These are phyloP conservation scores for Begonia peltatifolia DNA, from an alignment of 306 rosid genomes.

Conservation along the genomic window DNA sequence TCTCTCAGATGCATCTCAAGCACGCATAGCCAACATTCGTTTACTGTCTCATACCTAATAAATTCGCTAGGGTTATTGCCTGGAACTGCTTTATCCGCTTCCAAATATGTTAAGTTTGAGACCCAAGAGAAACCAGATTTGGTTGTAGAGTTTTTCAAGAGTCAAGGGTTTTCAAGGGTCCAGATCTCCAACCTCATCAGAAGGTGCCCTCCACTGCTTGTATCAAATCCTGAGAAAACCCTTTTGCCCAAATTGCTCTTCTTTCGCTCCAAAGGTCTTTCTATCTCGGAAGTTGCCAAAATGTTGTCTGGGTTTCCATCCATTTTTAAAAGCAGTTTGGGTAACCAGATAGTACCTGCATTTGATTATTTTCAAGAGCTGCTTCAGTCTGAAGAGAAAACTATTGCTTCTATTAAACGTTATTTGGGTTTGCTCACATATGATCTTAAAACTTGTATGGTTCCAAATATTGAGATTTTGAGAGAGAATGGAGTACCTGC, in stretches of 20 bases:
- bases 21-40: constrained; percentile 1
- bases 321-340: constrained; percentile 13
- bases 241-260: constrained; percentile 30
- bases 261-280: constrained; percentile 23
- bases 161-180: constrained; percentile 16
- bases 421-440: neutral
- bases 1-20: constrained; percentile 2
- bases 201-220: constrained; percentile 6
- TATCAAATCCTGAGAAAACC: constrained; percentile 14
- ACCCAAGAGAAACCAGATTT: constrained; percentile 2
- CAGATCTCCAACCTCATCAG: constrained; percentile 13
- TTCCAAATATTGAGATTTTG: constrained; percentile 16
- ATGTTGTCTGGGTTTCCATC: neutral
- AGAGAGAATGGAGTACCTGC: constrained; percentile 17
- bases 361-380: constrained; percentile 15
- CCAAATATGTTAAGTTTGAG: constrained; percentile 5
- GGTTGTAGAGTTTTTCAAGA: constrained; percentile 14
- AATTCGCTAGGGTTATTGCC: constrained; percentile 20
- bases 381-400: constrained; percentile 11
- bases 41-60: constrained; percentile 15
- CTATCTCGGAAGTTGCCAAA: constrained; percentile 12
- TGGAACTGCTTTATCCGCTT: constrained; percentile 6
- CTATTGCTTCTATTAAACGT: neutral
- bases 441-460: neutral
- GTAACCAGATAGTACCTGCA: constrained; percentile 13